These are phyloP conservation scores for Candida jianshihensis DNA, from an alignment of 805 yeast genomes.

Conservation along the genomic window DNA sequence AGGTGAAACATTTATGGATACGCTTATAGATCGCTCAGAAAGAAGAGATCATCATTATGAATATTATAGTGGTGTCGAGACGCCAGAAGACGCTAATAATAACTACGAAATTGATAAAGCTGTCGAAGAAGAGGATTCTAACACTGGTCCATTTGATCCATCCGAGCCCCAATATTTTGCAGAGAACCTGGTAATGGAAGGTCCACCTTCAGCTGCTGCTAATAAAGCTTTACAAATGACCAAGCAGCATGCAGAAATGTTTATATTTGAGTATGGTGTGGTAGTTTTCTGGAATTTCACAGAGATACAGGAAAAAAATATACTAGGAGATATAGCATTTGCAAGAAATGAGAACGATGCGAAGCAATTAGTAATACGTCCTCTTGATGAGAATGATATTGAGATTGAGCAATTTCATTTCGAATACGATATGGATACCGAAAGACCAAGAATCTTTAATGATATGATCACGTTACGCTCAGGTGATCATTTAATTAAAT, in stretches of 20 bases:
- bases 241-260: slow-evolving; percentile 73
- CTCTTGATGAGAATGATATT: slow-evolving; percentile 80
- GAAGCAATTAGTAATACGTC: slow-evolving; percentile 54
- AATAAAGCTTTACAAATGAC: slow-evolving; percentile 17
- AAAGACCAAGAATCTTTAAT: slow-evolving; percentile 74
- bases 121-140: slow-evolving; percentile 20
- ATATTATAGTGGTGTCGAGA: slow-evolving; percentile 71
- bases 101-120: slow-evolving; percentile 30
- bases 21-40: slow-evolving; percentile 71
- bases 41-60: slow-evolving; percentile 89
- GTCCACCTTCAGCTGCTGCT: slow-evolving; percentile 6
- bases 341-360: slow-evolving; percentile 36
- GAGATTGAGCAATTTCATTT: slow-evolving; percentile 73
- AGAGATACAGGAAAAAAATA: slow-evolving; percentile 86
- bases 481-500: slow-evolving; percentile 87
- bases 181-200: slow-evolving; percentile 23
- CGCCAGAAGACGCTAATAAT: slow-evolving; percentile 47
- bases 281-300: slow-evolving; percentile 98
- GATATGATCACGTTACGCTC: slow-evolving; percentile 89
- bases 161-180: slow-evolving; percentile 90
- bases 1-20: slow-evolving; percentile 54
- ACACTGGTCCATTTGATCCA: slow-evolving; percentile 68
- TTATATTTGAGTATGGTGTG: slow-evolving; percentile 85
- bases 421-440: slow-evolving; percentile 47
- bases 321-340: slow-evolving; percentile 79